Conservation (phyloP, 495 filamentous ascomycete species). For the Aspergillus diversus region DNA sequence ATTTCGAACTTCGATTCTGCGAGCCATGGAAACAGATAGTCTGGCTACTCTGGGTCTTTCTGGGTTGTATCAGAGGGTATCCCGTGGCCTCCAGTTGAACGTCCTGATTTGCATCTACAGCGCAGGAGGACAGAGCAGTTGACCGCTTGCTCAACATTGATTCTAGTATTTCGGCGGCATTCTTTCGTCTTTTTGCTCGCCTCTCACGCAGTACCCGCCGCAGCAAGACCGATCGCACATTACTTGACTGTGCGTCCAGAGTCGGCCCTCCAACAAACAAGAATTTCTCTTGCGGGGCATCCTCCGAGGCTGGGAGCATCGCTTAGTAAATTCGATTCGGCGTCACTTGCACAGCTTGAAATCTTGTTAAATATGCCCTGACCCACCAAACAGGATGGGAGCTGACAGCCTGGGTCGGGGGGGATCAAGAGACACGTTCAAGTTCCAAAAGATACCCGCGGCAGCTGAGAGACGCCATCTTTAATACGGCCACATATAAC, state of each 20-base stretch:
- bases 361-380: no score
- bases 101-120: no score
- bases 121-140: not conserved
- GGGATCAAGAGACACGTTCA: no score
- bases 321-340: no score
- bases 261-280: conserved; percentile 14
- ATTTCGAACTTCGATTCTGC: conserved; percentile 9
- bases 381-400: no score
- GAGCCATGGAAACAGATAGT: no score
- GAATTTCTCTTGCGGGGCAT: conserved; percentile 5
- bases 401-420: no score
- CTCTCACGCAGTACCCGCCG: not conserved
- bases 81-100: not conserved
- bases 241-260: conserved; percentile 7
- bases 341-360: no score
- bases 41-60: not conserved
- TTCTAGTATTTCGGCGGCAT: conserved; percentile 6
- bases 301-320: no score
- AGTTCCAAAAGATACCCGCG: no score
- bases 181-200: not conserved
- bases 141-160: conserved; percentile 5
- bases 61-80: not conserved
- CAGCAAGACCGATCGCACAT: conserved; percentile 6
- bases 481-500: no score
- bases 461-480: no score